phyloP scores from a whole-genome alignment of 78 protist genomes.

The Speleostelium caveatum region DNA sequence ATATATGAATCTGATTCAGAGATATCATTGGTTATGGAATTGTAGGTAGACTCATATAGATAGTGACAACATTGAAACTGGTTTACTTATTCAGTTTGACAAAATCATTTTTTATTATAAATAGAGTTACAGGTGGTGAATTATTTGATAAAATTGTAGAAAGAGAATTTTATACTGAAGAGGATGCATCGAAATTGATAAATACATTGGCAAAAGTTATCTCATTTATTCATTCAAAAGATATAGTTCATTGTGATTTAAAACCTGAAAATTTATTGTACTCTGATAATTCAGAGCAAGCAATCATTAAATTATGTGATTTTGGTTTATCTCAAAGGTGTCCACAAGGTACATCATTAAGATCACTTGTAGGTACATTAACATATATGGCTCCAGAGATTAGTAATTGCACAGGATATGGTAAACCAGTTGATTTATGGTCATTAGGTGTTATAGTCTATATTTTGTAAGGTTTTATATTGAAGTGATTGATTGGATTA shows the following conservation, averaged over 20 bases:
- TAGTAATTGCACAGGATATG: slow-evolving; percentile 84
- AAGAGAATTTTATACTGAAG: slow-evolving; percentile 71
- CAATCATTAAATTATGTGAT: slow-evolving; percentile 76
- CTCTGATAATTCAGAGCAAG: slow-evolving; percentile 40
- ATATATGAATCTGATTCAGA: slow-evolving; percentile 71
- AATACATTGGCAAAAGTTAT: slow-evolving; percentile 68
- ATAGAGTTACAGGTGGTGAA: slow-evolving; percentile 84
- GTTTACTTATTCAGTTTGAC: background rate
- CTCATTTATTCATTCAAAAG: slow-evolving; percentile 65
- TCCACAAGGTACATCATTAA: slow-evolving; percentile 23
- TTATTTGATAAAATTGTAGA: slow-evolving; percentile 86
- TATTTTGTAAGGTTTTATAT: slow-evolving; percentile 76
- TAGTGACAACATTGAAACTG: background rate
- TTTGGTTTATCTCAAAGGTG: slow-evolving; percentile 72
- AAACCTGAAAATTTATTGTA: slow-evolving; percentile 83
- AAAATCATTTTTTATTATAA: background rate
- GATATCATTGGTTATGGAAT: slow-evolving; percentile 69
- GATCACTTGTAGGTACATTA: slow-evolving; percentile 55
- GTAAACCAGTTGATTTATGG: slow-evolving; percentile 90
- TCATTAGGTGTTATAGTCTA: slow-evolving; percentile 89
- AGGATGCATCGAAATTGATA: slow-evolving; percentile 71
- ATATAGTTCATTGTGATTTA: slow-evolving; percentile 86
- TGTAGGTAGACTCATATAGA: slow-evolving; percentile 14
- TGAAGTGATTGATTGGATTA: background rate
- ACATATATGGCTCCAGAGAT: slow-evolving; percentile 92